These are phyloP conservation scores for Tulasnella sp. DNA, from an alignment of 768 basidiomycete species.

Conservation along the genomic window DNA sequence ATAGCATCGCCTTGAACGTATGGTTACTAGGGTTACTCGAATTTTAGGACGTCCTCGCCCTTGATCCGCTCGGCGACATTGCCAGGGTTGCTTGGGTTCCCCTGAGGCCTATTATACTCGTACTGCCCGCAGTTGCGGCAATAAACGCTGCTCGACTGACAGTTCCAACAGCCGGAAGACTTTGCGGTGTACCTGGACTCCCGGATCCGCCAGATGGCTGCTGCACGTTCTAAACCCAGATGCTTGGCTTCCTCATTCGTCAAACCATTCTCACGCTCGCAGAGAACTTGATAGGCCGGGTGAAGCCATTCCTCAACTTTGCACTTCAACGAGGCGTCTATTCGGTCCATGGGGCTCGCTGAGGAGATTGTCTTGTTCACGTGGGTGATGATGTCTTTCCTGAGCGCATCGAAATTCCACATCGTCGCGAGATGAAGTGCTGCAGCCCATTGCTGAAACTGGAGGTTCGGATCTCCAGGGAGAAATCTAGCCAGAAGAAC, in stretches of 20 bases:
- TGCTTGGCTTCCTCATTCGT: neutral
- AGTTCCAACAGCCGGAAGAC: neutral
- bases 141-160: neutral
- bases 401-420: slow-evolving; percentile 13
- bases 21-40: no score
- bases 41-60: no score
- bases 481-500: neutral
- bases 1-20: no score
- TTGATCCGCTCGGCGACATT: no score
- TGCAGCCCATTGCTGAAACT: neutral
- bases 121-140: neutral
- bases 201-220: slow-evolving; percentile 8
- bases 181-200: neutral
- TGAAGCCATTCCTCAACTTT: slow-evolving; percentile 17
- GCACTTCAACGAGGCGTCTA: slow-evolving; percentile 15
- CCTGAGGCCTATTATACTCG: no score
- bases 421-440: slow-evolving; percentile 23
- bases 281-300: slow-evolving; percentile 14
- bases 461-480: neutral
- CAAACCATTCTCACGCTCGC: neutral
- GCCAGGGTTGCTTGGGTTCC: no score
- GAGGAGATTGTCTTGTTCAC: neutral
- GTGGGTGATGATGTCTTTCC: neutral
- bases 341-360: neutral
- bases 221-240: neutral